Conservation (phyloP, 176 grass and related monocot species). For the Aegilops sharonensis region DNA sequence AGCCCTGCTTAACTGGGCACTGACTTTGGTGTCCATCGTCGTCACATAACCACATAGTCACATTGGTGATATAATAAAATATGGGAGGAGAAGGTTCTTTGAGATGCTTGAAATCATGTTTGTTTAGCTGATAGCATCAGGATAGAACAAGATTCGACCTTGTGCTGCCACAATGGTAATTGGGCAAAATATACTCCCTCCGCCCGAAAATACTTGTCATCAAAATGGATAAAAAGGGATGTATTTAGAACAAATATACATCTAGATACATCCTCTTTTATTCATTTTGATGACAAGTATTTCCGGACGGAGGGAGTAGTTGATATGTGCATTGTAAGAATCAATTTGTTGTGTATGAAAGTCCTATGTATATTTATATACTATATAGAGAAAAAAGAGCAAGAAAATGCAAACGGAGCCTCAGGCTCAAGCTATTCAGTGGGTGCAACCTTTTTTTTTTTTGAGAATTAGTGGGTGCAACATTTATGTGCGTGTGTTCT, state of each 20-base stretch:
- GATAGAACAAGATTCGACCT: neutral
- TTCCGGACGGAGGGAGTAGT: too few relatives aligned
- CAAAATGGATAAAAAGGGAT: too few relatives aligned
- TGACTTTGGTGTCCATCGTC: neutral
- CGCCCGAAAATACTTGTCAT: too few relatives aligned
- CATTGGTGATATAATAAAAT: neutral
- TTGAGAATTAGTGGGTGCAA: neutral
- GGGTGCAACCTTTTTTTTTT: too few relatives aligned
- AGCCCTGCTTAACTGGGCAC: neutral
- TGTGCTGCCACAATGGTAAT: neutral
- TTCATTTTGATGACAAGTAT: too few relatives aligned
- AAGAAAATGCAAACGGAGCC: neutral
- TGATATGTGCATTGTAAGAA: slow-evolving; percentile 8
- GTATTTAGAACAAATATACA: too few relatives aligned
- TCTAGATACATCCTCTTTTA: too few relatives aligned
- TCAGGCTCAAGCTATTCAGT: neutral
- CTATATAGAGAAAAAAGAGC: neutral
- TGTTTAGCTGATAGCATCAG: neutral
- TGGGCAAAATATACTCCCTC: neutral
- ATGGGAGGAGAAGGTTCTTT: neutral
- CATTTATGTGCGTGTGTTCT: neutral
- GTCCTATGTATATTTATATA: neutral
- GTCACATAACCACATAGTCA: neutral
- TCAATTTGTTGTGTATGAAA: neutral
- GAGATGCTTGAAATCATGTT: slow-evolving; percentile 17